Evolutionary conservation across 2,329 filamentous ascomycete genomes (phyloP).

Genomic region (Cladophialophora bantiana): DNA sequence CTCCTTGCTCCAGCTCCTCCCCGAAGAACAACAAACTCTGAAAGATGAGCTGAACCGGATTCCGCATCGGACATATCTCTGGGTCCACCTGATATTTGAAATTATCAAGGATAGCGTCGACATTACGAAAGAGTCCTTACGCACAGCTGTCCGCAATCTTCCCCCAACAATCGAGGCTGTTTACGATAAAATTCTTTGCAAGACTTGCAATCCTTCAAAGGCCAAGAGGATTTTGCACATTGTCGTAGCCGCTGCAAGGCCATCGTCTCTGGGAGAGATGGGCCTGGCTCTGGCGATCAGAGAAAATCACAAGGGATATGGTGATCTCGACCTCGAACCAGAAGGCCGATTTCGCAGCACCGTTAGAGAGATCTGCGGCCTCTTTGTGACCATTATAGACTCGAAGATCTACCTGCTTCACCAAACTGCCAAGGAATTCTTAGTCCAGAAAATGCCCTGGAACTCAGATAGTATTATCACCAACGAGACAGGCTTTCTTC

Average conservation of each 20-base stretch:
- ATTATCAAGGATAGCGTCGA: slow-evolving; percentile 32
- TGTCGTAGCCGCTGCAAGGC: slow-evolving; percentile 35
- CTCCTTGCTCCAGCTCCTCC: background rate
- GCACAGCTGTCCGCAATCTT: slow-evolving; percentile 26
- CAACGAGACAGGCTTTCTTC: background rate
- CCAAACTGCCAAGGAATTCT: slow-evolving; percentile 44
- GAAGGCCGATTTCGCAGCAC: slow-evolving; percentile 15
- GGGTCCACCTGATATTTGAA: slow-evolving; percentile 36
- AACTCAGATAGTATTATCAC: background rate
- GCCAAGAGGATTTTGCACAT: slow-evolving; percentile 35
- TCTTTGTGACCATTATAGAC: slow-evolving; percentile 42
- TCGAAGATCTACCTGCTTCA: slow-evolving; percentile 42
- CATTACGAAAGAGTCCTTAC: slow-evolving; percentile 24
- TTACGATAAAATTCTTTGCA: slow-evolving; percentile 39
- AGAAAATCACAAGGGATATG: background rate
- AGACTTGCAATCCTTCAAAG: slow-evolving; percentile 8
- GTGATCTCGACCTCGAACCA: slow-evolving; percentile 11
- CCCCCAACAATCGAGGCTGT: slow-evolving; percentile 33
- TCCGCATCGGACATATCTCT: slow-evolving; percentile 43
- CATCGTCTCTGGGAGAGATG: slow-evolving; percentile 36
- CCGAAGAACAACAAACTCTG: slow-evolving; percentile 4
- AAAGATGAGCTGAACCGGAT: slow-evolving; percentile 20
- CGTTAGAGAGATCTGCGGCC: slow-evolving; percentile 37
- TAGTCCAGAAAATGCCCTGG: slow-evolving; percentile 15
- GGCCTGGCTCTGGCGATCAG: slow-evolving; percentile 30